These are phyloP conservation scores for Cutaneotrichosporon cavernicola DNA, from an alignment of 1,284 basidiomycete species.

Conservation along the genomic window DNA sequence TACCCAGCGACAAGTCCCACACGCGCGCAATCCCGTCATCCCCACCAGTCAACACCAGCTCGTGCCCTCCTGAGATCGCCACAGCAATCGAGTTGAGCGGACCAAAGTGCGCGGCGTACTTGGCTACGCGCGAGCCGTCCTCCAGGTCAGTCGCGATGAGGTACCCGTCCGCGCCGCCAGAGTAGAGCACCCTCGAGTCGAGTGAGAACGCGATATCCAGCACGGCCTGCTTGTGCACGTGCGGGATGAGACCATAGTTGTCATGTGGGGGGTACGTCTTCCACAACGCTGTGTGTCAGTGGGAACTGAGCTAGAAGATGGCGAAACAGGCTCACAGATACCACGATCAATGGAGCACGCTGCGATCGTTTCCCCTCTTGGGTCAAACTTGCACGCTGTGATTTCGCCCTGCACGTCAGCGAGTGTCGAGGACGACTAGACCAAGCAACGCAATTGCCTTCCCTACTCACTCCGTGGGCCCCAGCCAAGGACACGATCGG, in stretches of 20 bases:
- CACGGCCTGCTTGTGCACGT: slow-evolving; percentile 52
- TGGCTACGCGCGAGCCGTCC: slow-evolving; percentile 45
- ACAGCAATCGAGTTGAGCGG: slow-evolving; percentile 87
- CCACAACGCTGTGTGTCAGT: slow-evolving; percentile 47
- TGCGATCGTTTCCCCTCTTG: slow-evolving; percentile 51
- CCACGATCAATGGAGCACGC: slow-evolving; percentile 50
- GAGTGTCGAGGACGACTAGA: neutral
- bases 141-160: slow-evolving; percentile 49
- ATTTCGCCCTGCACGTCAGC: slow-evolving; percentile 47
- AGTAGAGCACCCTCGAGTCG: slow-evolving; percentile 50
- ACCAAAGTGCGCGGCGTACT: slow-evolving; percentile 68
- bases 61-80: slow-evolving; percentile 67
- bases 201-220: slow-evolving; percentile 53
- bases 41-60: slow-evolving; percentile 76
- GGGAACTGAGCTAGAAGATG: too few species aligned
- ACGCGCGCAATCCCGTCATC: slow-evolving; percentile 86
- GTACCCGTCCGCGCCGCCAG: slow-evolving; percentile 50
- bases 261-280: slow-evolving; percentile 54
- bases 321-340: slow-evolving; percentile 44
- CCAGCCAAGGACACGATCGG: slow-evolving; percentile 49
- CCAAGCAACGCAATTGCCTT: neutral
- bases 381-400: slow-evolving; percentile 52
- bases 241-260: slow-evolving; percentile 52
- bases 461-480: slow-evolving; percentile 48
- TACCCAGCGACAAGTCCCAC: slow-evolving; percentile 78